Percentiles rank a stretch among this genome's conserved stretches.
These are phyloP conservation scores for Solanum pinnatisectum DNA, from an alignment of 257 asterid species.

Conservation along the genomic window DNA sequence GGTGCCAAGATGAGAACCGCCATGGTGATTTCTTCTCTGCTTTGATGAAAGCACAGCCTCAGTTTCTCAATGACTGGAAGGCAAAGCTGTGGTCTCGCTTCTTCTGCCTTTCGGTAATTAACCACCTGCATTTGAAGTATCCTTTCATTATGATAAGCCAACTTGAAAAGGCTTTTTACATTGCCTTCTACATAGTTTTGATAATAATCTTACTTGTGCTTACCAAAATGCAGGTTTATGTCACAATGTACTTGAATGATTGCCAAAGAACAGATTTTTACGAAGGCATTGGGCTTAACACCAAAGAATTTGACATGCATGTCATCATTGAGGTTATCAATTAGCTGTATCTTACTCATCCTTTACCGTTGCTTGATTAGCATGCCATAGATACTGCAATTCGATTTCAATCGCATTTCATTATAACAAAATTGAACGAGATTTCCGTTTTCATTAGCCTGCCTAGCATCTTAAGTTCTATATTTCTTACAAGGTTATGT, in stretches of 20 bases:
- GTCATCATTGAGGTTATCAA: constrained; percentile 83
- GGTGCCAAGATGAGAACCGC: constrained; percentile 99
- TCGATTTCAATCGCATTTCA: not conserved
- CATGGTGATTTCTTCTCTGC: constrained; percentile 99
- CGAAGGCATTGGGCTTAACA: constrained; percentile 90
- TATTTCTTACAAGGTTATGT: not conserved
- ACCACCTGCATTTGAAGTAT: not conserved
- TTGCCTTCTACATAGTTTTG: not conserved
- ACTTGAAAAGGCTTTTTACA: not conserved
- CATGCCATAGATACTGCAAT: not conserved
- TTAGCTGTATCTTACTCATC: not conserved
- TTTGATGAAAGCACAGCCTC: constrained; percentile 98
- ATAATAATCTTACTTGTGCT: not conserved
- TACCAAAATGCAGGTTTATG: constrained; percentile 61
- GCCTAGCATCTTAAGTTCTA: not conserved
- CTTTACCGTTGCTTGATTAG: not conserved
- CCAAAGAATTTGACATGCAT: constrained; percentile 95
- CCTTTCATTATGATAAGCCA: not conserved
- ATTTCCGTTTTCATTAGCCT: not conserved
- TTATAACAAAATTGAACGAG: not conserved
- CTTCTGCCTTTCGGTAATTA: constrained; percentile 92
- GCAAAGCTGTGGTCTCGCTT: constrained; percentile 97
- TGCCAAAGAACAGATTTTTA: constrained; percentile 79
- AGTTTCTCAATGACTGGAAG: constrained; percentile 99
- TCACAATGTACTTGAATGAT: constrained; percentile 89